Conservation (phyloP, 2,329 filamentous ascomycete genomes). For the Akanthomyces muscarius region DNA sequence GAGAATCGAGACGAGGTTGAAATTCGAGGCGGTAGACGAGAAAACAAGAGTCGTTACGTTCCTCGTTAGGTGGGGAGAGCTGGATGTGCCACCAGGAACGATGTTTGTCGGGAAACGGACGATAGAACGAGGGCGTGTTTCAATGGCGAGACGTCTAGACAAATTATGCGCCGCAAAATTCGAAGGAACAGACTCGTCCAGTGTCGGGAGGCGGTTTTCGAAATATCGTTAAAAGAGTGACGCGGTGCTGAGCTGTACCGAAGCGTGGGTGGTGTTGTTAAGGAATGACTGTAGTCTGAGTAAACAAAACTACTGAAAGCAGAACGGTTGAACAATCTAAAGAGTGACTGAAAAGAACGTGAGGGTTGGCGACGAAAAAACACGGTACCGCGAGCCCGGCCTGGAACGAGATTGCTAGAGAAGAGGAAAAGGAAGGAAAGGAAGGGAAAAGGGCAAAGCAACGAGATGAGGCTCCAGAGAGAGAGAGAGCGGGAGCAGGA, state of each 20-base stretch:
- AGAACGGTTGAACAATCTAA: conserved; percentile 2
- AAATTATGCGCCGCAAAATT: neutral
- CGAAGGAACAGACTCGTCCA: conserved; percentile 4
- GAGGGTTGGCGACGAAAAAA: conserved; percentile 4
- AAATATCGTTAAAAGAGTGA: conserved; percentile 12
- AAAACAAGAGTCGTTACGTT: conserved; percentile 12
- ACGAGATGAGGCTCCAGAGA: conserved; percentile 6
- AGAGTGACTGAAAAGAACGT: conserved; percentile 15
- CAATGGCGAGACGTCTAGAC: neutral
- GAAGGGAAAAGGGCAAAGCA: neutral
- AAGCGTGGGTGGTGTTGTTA: neutral
- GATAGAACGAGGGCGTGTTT: neutral
- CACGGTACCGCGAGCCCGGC: conserved; percentile 13
- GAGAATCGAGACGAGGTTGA: neutral
- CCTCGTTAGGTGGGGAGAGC: conserved; percentile 12
- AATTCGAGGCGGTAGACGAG: neutral
- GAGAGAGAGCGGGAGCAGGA: neutral
- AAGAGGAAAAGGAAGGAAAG: conserved; percentile 3
- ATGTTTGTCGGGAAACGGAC: neutral
- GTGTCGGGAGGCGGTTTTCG: neutral
- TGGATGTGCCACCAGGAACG: conserved; percentile 14
- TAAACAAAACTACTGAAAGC: conserved; percentile 9
- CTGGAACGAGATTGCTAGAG: conserved; percentile 17
- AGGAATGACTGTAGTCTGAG: conserved; percentile 16
- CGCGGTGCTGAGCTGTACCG: conserved; percentile 7